phyloP scores from a whole-genome alignment of 2,329 filamentous ascomycete genomes.

The Mariannaea elegans region DNA sequence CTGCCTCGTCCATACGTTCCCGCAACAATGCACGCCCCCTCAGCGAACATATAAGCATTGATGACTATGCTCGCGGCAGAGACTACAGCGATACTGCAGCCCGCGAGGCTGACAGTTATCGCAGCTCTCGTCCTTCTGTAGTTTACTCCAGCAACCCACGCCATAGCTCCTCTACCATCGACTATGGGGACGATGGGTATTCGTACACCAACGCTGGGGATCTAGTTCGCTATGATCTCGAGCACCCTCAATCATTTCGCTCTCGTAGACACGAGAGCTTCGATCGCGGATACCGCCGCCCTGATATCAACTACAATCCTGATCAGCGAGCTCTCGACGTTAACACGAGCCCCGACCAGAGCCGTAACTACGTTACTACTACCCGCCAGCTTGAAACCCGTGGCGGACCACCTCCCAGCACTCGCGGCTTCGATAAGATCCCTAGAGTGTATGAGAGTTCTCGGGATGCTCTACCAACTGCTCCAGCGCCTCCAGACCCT shows the following conservation, averaged over 20 bases:
- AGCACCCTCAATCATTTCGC: slow-evolving; percentile 56
- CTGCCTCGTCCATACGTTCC: slow-evolving; percentile 65
- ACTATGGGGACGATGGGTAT: slow-evolving; percentile 68
- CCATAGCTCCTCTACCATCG: slow-evolving; percentile 54
- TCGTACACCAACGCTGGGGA: slow-evolving; percentile 72
- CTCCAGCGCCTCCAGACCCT: slow-evolving; percentile 50
- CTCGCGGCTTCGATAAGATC: slow-evolving; percentile 76
- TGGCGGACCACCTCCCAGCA: slow-evolving; percentile 72
- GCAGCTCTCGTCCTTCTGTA: slow-evolving; percentile 56
- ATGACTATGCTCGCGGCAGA: slow-evolving; percentile 60
- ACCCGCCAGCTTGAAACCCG: slow-evolving; percentile 50
- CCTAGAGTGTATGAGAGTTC: slow-evolving; percentile 61
- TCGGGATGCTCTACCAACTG: slow-evolving; percentile 52
- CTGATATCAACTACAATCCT: slow-evolving; percentile 61
- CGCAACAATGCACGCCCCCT: slow-evolving; percentile 58
- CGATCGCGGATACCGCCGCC: slow-evolving; percentile 64
- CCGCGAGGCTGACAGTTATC: slow-evolving; percentile 56
- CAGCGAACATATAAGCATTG: slow-evolving; percentile 59
- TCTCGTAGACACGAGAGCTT: slow-evolving; percentile 62
- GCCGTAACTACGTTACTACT: slow-evolving; percentile 51
- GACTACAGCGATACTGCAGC: slow-evolving; percentile 58
- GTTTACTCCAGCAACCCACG: slow-evolving; percentile 56
- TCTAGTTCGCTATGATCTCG: slow-evolving; percentile 68
- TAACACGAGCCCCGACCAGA: slow-evolving; percentile 54
- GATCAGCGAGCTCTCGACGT: slow-evolving; percentile 58